phyloP scores from a whole-genome alignment of 495 filamentous ascomycete genomes.

The Penicillium soppii region DNA sequence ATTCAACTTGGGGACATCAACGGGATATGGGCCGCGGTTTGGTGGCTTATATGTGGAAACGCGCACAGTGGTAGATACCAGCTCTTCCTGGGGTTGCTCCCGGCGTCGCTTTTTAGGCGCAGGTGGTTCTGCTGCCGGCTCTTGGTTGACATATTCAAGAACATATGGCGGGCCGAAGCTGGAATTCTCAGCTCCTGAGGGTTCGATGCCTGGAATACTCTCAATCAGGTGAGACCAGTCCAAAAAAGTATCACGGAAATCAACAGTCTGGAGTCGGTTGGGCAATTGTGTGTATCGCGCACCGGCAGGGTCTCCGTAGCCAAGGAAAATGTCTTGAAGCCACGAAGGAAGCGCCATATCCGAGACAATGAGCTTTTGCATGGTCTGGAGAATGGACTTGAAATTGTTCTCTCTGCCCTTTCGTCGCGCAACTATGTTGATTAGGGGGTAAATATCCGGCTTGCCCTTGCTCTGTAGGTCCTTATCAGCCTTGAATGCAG shows the following conservation, averaged over 20 bases:
- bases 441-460: slow-evolving; percentile 74
- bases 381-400: slow-evolving; percentile 88
- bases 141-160: slow-evolving; percentile 59
- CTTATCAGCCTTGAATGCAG: slow-evolving; percentile 75
- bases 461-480: slow-evolving; percentile 62
- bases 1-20: slow-evolving; percentile 84
- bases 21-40: slow-evolving; percentile 88
- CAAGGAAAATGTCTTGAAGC: slow-evolving; percentile 95
- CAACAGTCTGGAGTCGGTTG: slow-evolving; percentile 72
- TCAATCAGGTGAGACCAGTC: slow-evolving; percentile 93
- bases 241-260: slow-evolving; percentile 92
- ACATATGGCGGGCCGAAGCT: slow-evolving; percentile 89
- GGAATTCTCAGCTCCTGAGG: slow-evolving; percentile 62
- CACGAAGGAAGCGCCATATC: slow-evolving; percentile 85
- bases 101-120: slow-evolving; percentile 81
- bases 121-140: slow-evolving; percentile 38
- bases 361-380: slow-evolving; percentile 80
- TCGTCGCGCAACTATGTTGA: slow-evolving; percentile 85
- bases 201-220: slow-evolving; percentile 82
- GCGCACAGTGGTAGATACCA: slow-evolving; percentile 62
- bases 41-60: slow-evolving; percentile 91
- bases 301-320: slow-evolving; percentile 87
- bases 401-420: slow-evolving; percentile 95
- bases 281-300: slow-evolving; percentile 83
- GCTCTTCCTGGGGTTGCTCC: slow-evolving; percentile 60